These are phyloP conservation scores for Melaleuca alternifolia DNA, from an alignment of 345 rosid genomes.

Conservation along the genomic window DNA sequence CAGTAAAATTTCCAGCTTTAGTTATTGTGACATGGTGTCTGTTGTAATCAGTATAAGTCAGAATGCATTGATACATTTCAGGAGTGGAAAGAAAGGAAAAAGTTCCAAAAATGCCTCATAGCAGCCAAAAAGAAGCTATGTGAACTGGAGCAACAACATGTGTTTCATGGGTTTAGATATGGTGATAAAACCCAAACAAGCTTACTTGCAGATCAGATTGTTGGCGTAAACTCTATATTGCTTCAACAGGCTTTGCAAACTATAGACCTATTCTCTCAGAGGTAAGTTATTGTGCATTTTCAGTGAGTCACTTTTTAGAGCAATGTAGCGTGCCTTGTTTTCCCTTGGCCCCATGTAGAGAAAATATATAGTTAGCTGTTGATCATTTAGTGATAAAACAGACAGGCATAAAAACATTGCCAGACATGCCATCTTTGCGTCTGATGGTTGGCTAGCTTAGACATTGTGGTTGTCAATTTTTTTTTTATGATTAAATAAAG, in stretches of 20 bases:
- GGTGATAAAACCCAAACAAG: conserved; percentile 66
- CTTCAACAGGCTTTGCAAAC: conserved; percentile 67
- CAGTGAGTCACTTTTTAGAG: neutral
- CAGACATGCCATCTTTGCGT: neutral
- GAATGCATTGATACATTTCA: conserved; percentile 16
- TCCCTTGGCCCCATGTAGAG: neutral
- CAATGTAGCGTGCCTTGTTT: neutral
- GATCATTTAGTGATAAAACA: neutral
- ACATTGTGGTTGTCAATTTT: neutral
- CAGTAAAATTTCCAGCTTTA: neutral
- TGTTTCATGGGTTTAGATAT: conserved; percentile 66
- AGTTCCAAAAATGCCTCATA: conserved; percentile 58
- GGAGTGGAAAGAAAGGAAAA: conserved; percentile 93
- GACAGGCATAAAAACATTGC: neutral
- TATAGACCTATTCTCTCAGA: conserved; percentile 34
- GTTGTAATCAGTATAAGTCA: neutral
- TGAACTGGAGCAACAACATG: conserved; percentile 84
- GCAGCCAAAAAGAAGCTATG: conserved; percentile 73
- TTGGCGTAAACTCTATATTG: conserved; percentile 56
- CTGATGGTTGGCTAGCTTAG: neutral
- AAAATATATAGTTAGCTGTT: neutral
- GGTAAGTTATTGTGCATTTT: conserved; percentile 22
- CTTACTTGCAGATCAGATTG: conserved; percentile 60
- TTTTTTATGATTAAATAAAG: neutral
- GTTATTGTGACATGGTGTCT: neutral